phyloP scores from a whole-genome alignment of 2,329 filamentous ascomycete species.

The Penicillium sp. region DNA sequence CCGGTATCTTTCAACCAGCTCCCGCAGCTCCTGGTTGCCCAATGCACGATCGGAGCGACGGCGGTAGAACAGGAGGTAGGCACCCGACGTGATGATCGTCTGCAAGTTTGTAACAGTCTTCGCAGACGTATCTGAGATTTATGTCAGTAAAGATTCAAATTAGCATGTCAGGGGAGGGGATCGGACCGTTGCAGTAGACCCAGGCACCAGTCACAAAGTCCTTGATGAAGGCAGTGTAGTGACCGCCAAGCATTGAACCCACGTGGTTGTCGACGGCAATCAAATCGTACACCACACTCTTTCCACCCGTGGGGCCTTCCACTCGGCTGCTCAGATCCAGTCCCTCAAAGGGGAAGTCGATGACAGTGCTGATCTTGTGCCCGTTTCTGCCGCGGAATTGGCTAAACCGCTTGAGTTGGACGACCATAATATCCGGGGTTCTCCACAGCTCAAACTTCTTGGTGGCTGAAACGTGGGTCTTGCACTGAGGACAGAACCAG shows the following conservation, averaged over 20 bases:
- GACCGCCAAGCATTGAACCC: constrained; percentile 83
- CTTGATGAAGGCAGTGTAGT: constrained; percentile 90
- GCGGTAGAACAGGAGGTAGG: constrained; percentile 93
- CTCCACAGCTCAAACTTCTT: constrained; percentile 99
- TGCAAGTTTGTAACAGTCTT: constrained; percentile 55
- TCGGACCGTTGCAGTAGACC: constrained; percentile 93
- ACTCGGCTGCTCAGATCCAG: constrained; percentile 75
- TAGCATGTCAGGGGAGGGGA: constrained; percentile 8
- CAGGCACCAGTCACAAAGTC: constrained; percentile 83
- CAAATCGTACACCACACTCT: constrained; percentile 78
- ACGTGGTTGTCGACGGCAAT: constrained; percentile 95
- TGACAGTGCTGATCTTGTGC: constrained; percentile 72
- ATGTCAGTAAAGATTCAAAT: constrained; percentile 34
- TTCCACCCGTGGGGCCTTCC: constrained; percentile 68
- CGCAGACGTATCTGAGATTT: constrained; percentile 56
- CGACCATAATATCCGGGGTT: constrained; percentile 83
- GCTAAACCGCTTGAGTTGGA: constrained; percentile 91
- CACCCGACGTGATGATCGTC: constrained; percentile 62
- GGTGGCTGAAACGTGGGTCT: constrained; percentile 80
- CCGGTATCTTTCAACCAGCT: constrained; percentile 58
- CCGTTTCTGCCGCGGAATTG: constrained; percentile 65
- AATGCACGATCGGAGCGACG: constrained; percentile 68
- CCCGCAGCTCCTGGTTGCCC: constrained; percentile 65
- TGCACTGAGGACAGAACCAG: constrained; percentile 95
- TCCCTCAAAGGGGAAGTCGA: constrained; percentile 83